Evolutionary conservation across 2,329 filamentous ascomycete species (phyloP), one percentile per base, ranked within the genome.

Genomic region (Fonsecaea monophora): DNA sequence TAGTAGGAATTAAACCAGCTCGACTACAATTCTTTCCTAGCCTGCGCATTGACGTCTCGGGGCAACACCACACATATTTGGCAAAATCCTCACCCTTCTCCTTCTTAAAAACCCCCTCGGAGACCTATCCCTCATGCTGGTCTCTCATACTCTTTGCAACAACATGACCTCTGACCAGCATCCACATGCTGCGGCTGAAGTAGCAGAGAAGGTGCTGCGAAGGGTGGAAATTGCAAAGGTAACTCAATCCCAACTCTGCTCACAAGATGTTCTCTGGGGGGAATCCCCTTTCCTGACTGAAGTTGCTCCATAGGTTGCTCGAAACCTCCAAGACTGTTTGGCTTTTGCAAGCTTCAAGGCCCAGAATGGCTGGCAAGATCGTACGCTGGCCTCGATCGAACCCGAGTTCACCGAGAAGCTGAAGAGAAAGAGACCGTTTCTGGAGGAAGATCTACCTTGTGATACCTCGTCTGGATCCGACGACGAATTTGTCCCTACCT

Each of bases 271-370:
- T 30, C 9, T 12, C 18, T 25, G 45, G 45, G 18, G 7, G 2
- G 7, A 8, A 9, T 18, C 53, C 57, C 62, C 50, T 56, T 34
- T 18, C 56, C 50, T 63, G 60, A 66, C 73, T 76, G 67, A 77
- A 68, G 42, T 45, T 58, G 53, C 61, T 35, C 45, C n/a, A 37
- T 77, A 98, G 95, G 96, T 99, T 83, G 95, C 94, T 74, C 87
- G 94, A 77, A 91, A 91, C 75, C 85, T 99, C 63, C 93, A 98
- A 82, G 93, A 96, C 82, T 92, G 94, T 70, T 88, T 99, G 67
- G 94, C 95, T 66, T 88, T 98, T 71, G 95, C 95, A 77, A 95
- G 96, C 80, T 95, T 97, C 86, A 98, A 98, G 82, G 93, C 95
- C 73, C 93, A 96, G 81, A 91, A 96, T 82, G 94, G 94, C 77